Percentiles rank a stretch among this genome's conserved stretches.
Evolutionary conservation across 352 stramenopile genomes (phyloP).

Genomic region (Aphanomyces cochlioides): DNA sequence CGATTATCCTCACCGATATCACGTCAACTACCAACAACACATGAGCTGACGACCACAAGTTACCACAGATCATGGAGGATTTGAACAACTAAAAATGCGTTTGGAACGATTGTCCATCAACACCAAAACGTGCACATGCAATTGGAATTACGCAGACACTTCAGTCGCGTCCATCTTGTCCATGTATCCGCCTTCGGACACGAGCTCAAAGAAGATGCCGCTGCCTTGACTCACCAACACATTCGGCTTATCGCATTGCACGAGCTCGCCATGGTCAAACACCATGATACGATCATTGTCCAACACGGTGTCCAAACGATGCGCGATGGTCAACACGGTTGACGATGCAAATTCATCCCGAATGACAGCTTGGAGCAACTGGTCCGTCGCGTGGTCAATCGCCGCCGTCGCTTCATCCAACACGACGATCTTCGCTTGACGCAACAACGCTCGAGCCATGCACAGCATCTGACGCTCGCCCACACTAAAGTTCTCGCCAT

Average conservation of each 20-base stretch:
- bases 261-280: conserved; percentile 87
- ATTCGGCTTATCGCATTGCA: conserved; percentile 78
- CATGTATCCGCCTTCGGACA: conserved; percentile 40
- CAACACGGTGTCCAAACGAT: conserved; percentile 97
- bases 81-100: no score
- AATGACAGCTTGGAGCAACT: conserved; percentile 74
- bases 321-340: conserved; percentile 96
- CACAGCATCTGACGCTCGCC: conserved; percentile 85
- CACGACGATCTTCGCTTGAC: conserved; percentile 68
- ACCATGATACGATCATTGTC: conserved; percentile 96
- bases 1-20: no score
- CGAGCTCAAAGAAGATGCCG: conserved; percentile 45
- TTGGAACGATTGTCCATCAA: no score
- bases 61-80: no score
- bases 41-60: no score
- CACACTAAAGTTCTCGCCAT: conserved; percentile 77
- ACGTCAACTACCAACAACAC: no score
- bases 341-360: conserved; percentile 82
- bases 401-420: conserved; percentile 80
- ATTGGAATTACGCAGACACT: no score
- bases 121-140: no score
- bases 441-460: conserved; percentile 73
- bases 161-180: no score
- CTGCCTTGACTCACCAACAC: conserved; percentile 46
- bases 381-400: conserved; percentile 79